Base-by-base conservation (phyloP, 2,329 filamentous ascomycete species). In the Fusarium foetens region DNA sequence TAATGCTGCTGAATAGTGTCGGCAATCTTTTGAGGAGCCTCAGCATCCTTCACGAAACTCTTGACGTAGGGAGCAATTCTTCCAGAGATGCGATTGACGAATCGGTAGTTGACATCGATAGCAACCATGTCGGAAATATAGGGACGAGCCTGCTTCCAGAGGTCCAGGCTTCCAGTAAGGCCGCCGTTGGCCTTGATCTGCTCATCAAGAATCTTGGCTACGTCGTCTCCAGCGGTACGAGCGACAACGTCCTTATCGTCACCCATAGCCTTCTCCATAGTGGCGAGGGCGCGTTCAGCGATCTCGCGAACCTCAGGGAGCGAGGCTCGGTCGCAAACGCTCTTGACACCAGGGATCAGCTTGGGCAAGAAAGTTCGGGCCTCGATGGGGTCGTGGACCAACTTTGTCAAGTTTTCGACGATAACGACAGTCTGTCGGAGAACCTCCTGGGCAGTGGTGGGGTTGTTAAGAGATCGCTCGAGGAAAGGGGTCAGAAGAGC, bases 351-450 rank as follows among this genome's bases (percentile, higher is more conserved):
- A 46, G 96, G 96, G 79, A 93, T 93, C 58, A 99, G 87, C 84
- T 97, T 98, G 57, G 96, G 96, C 80, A 99, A 84, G 87, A 99
- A 99, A 62, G 94, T 94, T 74, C 96, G 90, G 38, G 96, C 96
- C 85, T 99, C 96, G 67, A 97, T 90, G 19, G 96, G 96, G 81
- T 92, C 95, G 82, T 99, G 96, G 33, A 99, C 96, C 36, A 99
- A 90, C 86, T 97, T 98, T 68, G 96, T 99, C 85, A 99, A 86
- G 84, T 99, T 99, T 85, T 99, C 96, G 25, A 96, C 93, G 57
- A 99, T 97, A 60, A 99, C 94, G 35, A 97, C 94, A 6, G 96
- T 97, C 84, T 98, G 95, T 69, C 96, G 92, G 62, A 98, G 87
- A 27, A 98, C 95, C 84, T 99, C 96, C 81, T 99, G 96, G 7